phyloP scores from a whole-genome alignment of 2,329 filamentous ascomycete species.

The Zasmidium cellare region DNA sequence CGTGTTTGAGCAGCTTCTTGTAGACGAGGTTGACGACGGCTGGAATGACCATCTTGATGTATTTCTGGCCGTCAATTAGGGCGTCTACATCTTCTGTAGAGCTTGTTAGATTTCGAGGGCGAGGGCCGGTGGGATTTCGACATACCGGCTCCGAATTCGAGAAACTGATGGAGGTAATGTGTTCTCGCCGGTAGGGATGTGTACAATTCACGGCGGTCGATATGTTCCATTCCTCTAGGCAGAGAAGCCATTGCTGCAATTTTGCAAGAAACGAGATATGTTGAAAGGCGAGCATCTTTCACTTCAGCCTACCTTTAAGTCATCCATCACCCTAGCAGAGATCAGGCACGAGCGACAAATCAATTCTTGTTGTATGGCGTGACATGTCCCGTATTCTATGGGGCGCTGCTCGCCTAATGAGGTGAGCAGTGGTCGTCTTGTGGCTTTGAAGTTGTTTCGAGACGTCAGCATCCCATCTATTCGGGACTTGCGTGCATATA shows the following conservation, averaged over 20 bases:
- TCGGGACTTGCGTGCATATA: background rate
- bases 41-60: constrained; percentile 79
- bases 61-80: constrained; percentile 67
- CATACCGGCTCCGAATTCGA: constrained; percentile 59
- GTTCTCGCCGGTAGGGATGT: constrained; percentile 69
- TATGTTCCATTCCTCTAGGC: constrained; percentile 51
- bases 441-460: background rate
- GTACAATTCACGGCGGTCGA: constrained; percentile 71
- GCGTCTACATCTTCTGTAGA: constrained; percentile 69
- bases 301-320: background rate
- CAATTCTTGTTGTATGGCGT: constrained; percentile 5
- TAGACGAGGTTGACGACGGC: constrained; percentile 83
- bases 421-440: background rate
- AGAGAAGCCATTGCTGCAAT: constrained; percentile 12
- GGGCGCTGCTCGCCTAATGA: background rate
- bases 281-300: background rate
- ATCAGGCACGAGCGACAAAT: background rate
- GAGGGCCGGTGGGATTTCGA: background rate
- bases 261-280: background rate
- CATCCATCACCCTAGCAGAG: background rate
- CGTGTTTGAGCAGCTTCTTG: constrained; percentile 75
- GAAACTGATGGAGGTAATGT: constrained; percentile 71
- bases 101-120: constrained; percentile 16
- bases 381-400: background rate
- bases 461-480: background rate